Base-by-base conservation (phyloP, 495 filamentous ascomycete species). In the Xylaria curta region DNA sequence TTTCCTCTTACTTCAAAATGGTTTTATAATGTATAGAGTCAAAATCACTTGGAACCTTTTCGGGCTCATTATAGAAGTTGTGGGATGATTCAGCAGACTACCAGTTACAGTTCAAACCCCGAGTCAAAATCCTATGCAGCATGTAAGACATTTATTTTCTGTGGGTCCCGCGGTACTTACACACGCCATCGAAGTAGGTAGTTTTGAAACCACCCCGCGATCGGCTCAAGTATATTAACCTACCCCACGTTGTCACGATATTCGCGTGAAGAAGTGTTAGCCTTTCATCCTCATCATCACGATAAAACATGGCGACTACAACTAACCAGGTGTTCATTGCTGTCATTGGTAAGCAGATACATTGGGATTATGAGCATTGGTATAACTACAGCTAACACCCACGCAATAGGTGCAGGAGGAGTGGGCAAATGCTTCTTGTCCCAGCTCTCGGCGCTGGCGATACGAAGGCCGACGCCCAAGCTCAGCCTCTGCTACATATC, bases 341-440 rank as follows among this genome's bases (percentile, higher is more conserved):
- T 42, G 76, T 85, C 40, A 84, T 85, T 73, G 83, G 83, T 84
- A 77, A 70, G 73, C 65, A 17, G 63, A n/a, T 28, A 28, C 4
- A 44, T 38, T 15, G 4, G 26, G 19, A 58, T 46, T 2, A 53
- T 21, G n/a, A 72, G 64, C 44, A 65, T 72, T 21, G 40, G n/a
- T 13, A 42, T 28, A 21, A 19, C 9, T 13, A 42, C 33, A 72
- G 74, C 70, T 73, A 67, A 31, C 71, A 49, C 77, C 46, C 58
- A 64, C 21, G 21, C 59, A 69, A 65, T 75, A 98, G 96, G 96
- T 74, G 92, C 91, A 73, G 96, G 96, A 75, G 95, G 96, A 66
- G 96, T 99, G 66, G 96, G 96, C 71, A 92, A 93, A 80, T 89
- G 89, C 77, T 98, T 98, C 87, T 90, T 99, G 74, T 82, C 84